These are phyloP conservation scores for Platismatia glauca DNA, from an alignment of 495 filamentous ascomycete species.

Conservation along the genomic window DNA sequence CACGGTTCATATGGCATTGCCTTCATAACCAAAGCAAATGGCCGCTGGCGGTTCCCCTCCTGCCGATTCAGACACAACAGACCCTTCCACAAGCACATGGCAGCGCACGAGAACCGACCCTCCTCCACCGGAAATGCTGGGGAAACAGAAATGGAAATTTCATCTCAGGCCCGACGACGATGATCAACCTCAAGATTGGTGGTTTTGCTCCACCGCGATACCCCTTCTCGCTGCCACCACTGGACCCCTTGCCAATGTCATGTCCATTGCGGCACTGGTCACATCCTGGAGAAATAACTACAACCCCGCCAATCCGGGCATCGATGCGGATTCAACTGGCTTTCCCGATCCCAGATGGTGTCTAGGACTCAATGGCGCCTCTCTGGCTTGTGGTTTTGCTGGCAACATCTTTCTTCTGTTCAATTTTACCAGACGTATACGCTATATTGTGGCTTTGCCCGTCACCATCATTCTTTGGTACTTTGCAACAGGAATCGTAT, in stretches of 20 bases:
- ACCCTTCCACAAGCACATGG: neutral
- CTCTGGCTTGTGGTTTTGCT: constrained; percentile 54
- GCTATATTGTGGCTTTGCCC: constrained; percentile 69
- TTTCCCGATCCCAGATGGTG: constrained; percentile 47
- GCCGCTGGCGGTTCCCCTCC: neutral
- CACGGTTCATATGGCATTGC: neutral
- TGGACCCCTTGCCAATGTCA: constrained; percentile 64
- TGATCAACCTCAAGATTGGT: constrained; percentile 54
- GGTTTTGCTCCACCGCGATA: constrained; percentile 70
- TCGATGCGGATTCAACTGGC: constrained; percentile 34
- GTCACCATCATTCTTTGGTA: constrained; percentile 62
- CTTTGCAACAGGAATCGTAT: constrained; percentile 54
- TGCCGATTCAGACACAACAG: constrained; percentile 1
- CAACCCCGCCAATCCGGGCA: constrained; percentile 25
- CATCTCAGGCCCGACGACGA: constrained; percentile 40
- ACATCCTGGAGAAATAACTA: constrained; percentile 52
- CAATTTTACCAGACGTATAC: constrained; percentile 74
- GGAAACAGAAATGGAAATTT: constrained; percentile 24
- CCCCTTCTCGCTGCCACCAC: constrained; percentile 64
- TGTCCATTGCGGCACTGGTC: constrained; percentile 66
- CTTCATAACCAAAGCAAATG: neutral
- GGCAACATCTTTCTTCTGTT: constrained; percentile 67
- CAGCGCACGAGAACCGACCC: neutral
- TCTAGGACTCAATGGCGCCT: constrained; percentile 54
- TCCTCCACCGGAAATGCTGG: neutral